Evolutionary conservation across 2,329 filamentous ascomycete genomes (phyloP).

Genomic region (Pseudodiploospora longispora): DNA sequence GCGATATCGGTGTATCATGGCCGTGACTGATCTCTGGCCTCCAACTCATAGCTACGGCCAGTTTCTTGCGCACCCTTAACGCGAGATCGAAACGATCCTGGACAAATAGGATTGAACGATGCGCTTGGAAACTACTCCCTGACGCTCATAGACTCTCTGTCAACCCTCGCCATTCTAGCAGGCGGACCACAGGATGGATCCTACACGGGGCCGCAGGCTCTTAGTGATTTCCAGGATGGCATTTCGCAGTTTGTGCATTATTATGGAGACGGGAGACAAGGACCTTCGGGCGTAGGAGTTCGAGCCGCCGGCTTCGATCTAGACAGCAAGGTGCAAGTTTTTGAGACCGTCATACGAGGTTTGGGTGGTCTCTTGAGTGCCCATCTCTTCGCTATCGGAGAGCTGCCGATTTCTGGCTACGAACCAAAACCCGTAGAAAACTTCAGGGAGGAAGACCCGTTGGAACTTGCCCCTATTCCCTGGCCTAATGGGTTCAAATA

Average conservation of each 20-base stretch:
- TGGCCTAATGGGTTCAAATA: constrained; percentile 78
- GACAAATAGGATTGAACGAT: constrained; percentile 84
- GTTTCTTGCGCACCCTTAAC: constrained; percentile 77
- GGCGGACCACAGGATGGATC: constrained; percentile 50
- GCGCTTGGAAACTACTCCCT: constrained; percentile 95
- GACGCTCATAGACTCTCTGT: constrained; percentile 90
- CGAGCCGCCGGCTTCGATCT: constrained; percentile 80
- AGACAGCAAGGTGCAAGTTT: constrained; percentile 97
- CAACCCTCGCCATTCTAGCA: constrained; percentile 85
- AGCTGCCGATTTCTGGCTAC: constrained; percentile 80
- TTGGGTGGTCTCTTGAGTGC: constrained; percentile 86
- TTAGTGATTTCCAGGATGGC: constrained; percentile 71
- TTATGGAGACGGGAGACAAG: constrained; percentile 76
- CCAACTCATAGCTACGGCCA: constrained; percentile 58
- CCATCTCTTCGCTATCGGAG: constrained; percentile 85
- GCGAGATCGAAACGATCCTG: constrained; percentile 71
- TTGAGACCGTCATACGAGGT: constrained; percentile 93
- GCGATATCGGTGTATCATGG: not conserved
- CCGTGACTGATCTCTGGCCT: not conserved
- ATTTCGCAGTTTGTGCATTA: constrained; percentile 67
- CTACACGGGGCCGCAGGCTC: constrained; percentile 38
- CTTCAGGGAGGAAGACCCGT: constrained; percentile 27
- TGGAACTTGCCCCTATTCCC: constrained; percentile 47
- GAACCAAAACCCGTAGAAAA: constrained; percentile 34
- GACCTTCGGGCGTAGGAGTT: constrained; percentile 59